Base-by-base conservation (phyloP, 192 early-diverging fungal genomes). In the Linnemannia hyalina region DNA sequence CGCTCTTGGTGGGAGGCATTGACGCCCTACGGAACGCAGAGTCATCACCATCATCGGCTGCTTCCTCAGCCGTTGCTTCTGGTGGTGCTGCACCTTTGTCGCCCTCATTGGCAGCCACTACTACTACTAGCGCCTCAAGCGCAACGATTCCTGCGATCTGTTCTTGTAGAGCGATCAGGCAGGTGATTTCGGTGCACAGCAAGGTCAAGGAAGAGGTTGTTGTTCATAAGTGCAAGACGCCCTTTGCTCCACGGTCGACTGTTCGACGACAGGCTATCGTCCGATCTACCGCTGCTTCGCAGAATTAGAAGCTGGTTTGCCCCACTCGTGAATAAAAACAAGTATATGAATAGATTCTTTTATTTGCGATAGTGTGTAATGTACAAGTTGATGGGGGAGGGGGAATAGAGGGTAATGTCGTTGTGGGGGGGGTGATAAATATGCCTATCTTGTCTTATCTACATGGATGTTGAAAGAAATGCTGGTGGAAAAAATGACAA, bases 1-100 rank as follows among this genome's bases (percentile, higher is more conserved):
- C 89, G 4, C 77, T 90, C 8, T 75, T 93, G 49, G 88, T 90
- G 65, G 92, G 92, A 16, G 90, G 92, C 0, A 88, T 93, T 16
- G 88, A 89, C 41, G 91, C 91, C 18, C 74, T 93, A 23, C 81
- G 86, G 23, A 77, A 81, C 38, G 9, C 75, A 4, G 84, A 81
- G 15, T 18, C n/a, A 0, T 32, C 75, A 23, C 8, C 42, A 65
- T 35, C 44, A 32, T 77, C 60, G 9, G 75, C 26, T 41, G 22
- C 6, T 5, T 40, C 71, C 6, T 16, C 75, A 68, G 38, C 20
- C 4, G 74, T 7, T 32, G 42, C 42, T 1, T 22, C 54, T 29
- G 42, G 29, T 20, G 42, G 69, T 1, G 57, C 81, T 1, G 57
- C 81, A 4, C 75, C 81, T 13, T 68, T 63, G n/a, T 44, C 75